Conservation (phyloP, 2,329 filamentous ascomycete species). For the Fusarium sulawesiense region DNA sequence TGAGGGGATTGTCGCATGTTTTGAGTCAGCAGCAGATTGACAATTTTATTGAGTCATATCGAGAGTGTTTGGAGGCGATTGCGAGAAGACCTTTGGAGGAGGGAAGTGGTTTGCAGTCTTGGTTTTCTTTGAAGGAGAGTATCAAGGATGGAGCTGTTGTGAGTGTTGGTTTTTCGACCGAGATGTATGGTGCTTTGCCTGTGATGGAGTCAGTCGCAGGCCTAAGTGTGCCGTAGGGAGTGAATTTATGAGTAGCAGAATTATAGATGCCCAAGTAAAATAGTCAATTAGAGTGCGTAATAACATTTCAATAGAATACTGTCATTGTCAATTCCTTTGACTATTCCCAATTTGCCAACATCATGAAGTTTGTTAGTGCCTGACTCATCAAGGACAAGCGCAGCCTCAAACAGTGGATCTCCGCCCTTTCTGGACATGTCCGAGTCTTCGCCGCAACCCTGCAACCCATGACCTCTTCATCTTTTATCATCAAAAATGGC, state of each 20-base stretch:
- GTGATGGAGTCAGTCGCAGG: neutral
- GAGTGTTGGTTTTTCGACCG: neutral
- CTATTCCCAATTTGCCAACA: neutral
- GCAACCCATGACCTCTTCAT: constrained; percentile 20
- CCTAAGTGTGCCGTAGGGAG: neutral
- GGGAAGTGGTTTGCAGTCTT: neutral
- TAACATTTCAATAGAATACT: neutral
- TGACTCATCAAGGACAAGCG: constrained; percentile 20
- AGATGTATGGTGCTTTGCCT: neutral
- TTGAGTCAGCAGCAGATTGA: neutral
- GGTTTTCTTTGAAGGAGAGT: neutral
- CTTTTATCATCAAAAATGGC: constrained; percentile 6
- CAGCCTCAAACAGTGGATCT: constrained; percentile 26
- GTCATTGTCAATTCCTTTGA: neutral
- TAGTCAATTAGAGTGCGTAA: neutral
- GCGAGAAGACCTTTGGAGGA: neutral
- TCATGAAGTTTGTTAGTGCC: constrained; percentile 14
- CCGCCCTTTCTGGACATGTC: constrained; percentile 36
- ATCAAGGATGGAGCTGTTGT: neutral
- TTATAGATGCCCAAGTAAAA: neutral
- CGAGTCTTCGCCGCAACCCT: constrained; percentile 31
- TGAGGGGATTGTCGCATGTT: neutral
- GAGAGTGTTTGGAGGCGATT: neutral
- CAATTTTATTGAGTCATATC: neutral
- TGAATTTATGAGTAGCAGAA: neutral